phyloP scores from a whole-genome alignment of 306 rosid genomes.

The Castanospermum australe region DNA sequence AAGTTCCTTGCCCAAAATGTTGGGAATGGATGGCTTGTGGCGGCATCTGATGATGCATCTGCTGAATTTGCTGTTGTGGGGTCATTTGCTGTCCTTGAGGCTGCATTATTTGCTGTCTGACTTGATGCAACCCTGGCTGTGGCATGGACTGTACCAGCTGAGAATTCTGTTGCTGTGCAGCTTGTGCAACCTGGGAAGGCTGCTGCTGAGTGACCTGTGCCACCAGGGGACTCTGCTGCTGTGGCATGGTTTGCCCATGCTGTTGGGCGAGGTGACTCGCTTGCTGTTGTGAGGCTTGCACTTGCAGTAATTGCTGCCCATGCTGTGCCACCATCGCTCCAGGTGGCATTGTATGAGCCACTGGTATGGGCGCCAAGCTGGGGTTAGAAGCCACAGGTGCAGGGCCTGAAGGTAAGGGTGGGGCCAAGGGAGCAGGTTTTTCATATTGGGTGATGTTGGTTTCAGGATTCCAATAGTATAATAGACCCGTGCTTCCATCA shows the following conservation, averaged over 20 bases:
- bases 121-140: conserved; percentile 49
- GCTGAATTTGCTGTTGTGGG: conserved; percentile 35
- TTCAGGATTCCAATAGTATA: conserved; percentile 97
- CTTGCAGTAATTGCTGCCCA: conserved; percentile 58
- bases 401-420: conserved; percentile 53
- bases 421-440: conserved; percentile 55
- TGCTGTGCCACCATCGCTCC: conserved; percentile 49
- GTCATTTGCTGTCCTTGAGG: conserved; percentile 57
- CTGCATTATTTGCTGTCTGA: conserved; percentile 52
- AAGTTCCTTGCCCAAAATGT: conserved; percentile 53
- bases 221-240: conserved; percentile 48
- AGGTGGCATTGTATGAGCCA: conserved; percentile 39
- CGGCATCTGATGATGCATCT: conserved; percentile 60
- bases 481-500: conserved; percentile 80
- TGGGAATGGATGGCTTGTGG: conserved; percentile 53
- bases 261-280: conserved; percentile 49
- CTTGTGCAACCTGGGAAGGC: conserved; percentile 50
- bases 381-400: conserved; percentile 48
- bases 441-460: conserved; percentile 92
- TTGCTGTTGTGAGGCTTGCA: conserved; percentile 58
- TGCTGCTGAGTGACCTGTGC: conserved; percentile 47
- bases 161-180: conserved; percentile 52
- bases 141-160: conserved; percentile 47
- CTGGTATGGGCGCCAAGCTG: conserved; percentile 61
- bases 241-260: conserved; percentile 56